phyloP scores from a whole-genome alignment of 208 protist species.

The Zelonia costaricensis region DNA sequence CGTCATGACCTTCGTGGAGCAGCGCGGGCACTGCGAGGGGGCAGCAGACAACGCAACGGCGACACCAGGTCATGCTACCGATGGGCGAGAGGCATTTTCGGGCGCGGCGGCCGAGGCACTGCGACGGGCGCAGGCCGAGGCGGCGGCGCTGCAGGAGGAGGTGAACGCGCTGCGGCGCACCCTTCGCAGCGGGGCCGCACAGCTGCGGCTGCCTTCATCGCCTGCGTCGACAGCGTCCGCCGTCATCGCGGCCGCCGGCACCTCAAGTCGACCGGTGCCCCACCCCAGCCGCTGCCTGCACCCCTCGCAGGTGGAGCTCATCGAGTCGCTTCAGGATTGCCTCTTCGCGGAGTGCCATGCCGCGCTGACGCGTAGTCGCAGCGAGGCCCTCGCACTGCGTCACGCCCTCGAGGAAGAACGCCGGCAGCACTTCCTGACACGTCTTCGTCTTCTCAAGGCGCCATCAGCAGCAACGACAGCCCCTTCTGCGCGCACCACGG shows the following conservation, averaged over 20 bases:
- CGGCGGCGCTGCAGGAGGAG: slow-evolving; percentile 22
- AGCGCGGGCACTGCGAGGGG: not conserved
- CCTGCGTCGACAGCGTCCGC: not conserved
- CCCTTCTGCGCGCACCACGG: too few relatives aligned
- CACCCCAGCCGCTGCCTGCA: not conserved
- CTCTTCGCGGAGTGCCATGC: slow-evolving; percentile 31
- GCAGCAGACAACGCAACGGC: not conserved
- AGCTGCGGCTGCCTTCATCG: not conserved
- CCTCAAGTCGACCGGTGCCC: too few relatives aligned
- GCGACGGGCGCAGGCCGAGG: slow-evolving; percentile 6
- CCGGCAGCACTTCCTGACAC: slow-evolving; percentile 31
- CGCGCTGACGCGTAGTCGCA: slow-evolving; percentile 31
- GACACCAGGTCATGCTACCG: not conserved
- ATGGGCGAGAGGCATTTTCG: not conserved
- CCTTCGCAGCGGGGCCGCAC: not conserved
- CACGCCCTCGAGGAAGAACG: slow-evolving; percentile 42
- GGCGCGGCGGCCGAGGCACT: too few relatives aligned
- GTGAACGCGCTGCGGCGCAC: slow-evolving; percentile 11
- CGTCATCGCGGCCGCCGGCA: not conserved
- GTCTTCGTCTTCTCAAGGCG: slow-evolving; percentile 37
- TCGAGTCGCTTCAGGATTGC: slow-evolving; percentile 20
- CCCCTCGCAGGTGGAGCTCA: slow-evolving; percentile 16
- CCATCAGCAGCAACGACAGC: too few relatives aligned
- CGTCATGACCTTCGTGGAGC: slow-evolving; percentile 15
- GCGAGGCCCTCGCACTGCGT: slow-evolving; percentile 26